phyloP scores from a whole-genome alignment of 169 alveolate species.

The Hammondia hammondi region DNA sequence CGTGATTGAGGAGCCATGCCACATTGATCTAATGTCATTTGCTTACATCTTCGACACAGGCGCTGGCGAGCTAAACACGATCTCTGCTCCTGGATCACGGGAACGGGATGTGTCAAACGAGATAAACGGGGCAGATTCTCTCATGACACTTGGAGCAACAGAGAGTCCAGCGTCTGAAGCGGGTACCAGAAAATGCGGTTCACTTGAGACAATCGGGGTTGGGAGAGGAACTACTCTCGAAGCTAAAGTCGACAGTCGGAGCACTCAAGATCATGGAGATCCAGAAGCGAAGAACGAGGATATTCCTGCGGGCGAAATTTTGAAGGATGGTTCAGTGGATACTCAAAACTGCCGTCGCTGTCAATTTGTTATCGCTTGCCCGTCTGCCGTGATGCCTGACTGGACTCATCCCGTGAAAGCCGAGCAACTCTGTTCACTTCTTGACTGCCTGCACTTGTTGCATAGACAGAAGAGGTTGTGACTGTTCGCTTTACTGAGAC shows the following conservation, averaged over 20 bases:
- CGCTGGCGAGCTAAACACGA: neutral
- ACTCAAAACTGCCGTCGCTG: neutral
- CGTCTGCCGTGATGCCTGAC: neutral
- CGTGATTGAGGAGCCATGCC: slow-evolving; percentile 28
- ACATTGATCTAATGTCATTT: neutral
- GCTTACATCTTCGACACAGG: slow-evolving; percentile 14
- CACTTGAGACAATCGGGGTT: too few species aligned
- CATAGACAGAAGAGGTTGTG: neutral
- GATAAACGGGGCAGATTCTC: neutral
- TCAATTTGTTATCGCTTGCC: neutral
- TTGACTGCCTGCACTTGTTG: neutral
- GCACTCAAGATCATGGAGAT: too few species aligned
- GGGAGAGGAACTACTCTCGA: too few species aligned
- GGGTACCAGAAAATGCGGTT: too few species aligned
- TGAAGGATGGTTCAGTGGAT: neutral
- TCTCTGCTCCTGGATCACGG: neutral
- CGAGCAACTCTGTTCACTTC: neutral
- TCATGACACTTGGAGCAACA: too few species aligned
- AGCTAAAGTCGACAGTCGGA: too few species aligned
- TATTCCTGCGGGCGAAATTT: too few species aligned
- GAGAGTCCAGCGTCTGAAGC: too few species aligned
- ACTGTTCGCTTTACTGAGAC: too few species aligned
- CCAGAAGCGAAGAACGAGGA: too few species aligned
- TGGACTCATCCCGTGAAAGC: neutral
- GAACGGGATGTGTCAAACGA: neutral